These are phyloP conservation scores for Colletotrichum sp. DNA, from an alignment of 2,329 filamentous ascomycete species.

Conservation along the genomic window DNA sequence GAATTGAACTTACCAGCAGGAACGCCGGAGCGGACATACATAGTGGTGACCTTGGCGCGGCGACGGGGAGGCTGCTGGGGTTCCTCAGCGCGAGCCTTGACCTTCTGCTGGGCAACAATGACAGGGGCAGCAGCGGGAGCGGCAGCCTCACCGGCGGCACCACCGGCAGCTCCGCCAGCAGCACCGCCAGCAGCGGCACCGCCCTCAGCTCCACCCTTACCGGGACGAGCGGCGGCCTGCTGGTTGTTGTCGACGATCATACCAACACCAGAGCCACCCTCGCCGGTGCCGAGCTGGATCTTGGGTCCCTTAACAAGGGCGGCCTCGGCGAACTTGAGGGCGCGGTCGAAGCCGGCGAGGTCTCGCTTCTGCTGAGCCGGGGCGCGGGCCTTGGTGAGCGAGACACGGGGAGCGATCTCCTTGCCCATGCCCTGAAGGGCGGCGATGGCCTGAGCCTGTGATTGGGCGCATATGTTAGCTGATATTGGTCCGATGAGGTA, in stretches of 20 bases:
- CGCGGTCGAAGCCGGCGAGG: slow-evolving; percentile 43
- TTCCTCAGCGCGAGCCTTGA: slow-evolving; percentile 15
- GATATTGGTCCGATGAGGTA: background rate
- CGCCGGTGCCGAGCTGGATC: slow-evolving; percentile 41
- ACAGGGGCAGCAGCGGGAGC: background rate
- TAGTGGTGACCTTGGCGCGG: slow-evolving; percentile 49
- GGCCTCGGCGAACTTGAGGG: slow-evolving; percentile 41
- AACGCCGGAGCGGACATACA: slow-evolving; percentile 50
- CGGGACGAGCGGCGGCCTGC: slow-evolving; percentile 28
- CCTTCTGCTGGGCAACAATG: slow-evolving; percentile 14
- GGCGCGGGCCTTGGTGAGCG: slow-evolving; percentile 23
- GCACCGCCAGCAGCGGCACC: slow-evolving; percentile 4
- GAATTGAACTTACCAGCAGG: slow-evolving; percentile 41
- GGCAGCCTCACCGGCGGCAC: background rate
- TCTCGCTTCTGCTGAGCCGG: slow-evolving; percentile 37
- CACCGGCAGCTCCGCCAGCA: slow-evolving; percentile 24
- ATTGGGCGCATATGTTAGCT: background rate
- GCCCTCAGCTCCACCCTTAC: background rate
- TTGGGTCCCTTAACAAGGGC: slow-evolving; percentile 42
- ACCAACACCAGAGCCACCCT: slow-evolving; percentile 32
- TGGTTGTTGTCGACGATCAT: slow-evolving; percentile 41
- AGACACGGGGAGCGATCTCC: slow-evolving; percentile 48
- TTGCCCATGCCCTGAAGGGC: slow-evolving; percentile 53
- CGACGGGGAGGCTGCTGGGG: slow-evolving; percentile 31
- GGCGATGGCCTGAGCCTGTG: slow-evolving; percentile 44